A percentile compares a stretch with the other conserved stretches of the same genome.
Conservation (phyloP, 352 stramenopile genomes). For the Phytophthora tubulina region DNA sequence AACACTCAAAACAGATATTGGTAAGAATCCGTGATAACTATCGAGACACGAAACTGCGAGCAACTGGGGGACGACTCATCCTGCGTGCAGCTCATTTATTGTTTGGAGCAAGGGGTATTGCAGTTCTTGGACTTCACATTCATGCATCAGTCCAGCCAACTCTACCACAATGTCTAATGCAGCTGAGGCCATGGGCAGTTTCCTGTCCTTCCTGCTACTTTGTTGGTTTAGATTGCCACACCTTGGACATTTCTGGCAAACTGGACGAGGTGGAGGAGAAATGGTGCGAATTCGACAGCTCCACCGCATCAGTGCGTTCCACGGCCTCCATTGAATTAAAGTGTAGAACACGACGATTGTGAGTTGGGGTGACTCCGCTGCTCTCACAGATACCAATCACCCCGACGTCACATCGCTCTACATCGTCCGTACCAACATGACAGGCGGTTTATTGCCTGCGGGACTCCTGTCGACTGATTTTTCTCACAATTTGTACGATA, state of each 20-base stretch:
- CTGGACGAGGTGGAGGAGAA: slow-evolving; percentile 17
- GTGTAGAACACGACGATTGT: slow-evolving; percentile 52
- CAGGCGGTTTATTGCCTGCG: slow-evolving; percentile 34
- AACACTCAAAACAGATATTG: background rate
- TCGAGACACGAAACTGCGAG: too few species aligned
- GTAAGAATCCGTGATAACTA: too few species aligned
- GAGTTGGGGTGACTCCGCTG: slow-evolving; percentile 36
- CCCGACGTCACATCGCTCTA: slow-evolving; percentile 38
- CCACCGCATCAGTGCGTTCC: slow-evolving; percentile 33
- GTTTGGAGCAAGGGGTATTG: slow-evolving; percentile 16
- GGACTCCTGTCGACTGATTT: slow-evolving; percentile 47
- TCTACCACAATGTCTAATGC: slow-evolving; percentile 32
- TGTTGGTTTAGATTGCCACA: slow-evolving; percentile 40
- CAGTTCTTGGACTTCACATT: slow-evolving; percentile 37
- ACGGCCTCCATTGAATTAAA: slow-evolving; percentile 42
- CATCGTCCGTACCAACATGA: slow-evolving; percentile 44
- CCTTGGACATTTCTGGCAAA: slow-evolving; percentile 20
- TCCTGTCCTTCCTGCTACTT: slow-evolving; percentile 42
- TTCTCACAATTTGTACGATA: slow-evolving; percentile 34
- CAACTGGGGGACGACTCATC: background rate
- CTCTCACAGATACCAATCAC: slow-evolving; percentile 31
- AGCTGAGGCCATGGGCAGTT: slow-evolving; percentile 44
- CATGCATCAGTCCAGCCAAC: slow-evolving; percentile 19
- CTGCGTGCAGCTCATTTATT: background rate
- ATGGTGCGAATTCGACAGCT: slow-evolving; percentile 40